Conservation (phyloP, 1,284 basidiomycete species). For the Sporisorium scitamineum region DNA sequence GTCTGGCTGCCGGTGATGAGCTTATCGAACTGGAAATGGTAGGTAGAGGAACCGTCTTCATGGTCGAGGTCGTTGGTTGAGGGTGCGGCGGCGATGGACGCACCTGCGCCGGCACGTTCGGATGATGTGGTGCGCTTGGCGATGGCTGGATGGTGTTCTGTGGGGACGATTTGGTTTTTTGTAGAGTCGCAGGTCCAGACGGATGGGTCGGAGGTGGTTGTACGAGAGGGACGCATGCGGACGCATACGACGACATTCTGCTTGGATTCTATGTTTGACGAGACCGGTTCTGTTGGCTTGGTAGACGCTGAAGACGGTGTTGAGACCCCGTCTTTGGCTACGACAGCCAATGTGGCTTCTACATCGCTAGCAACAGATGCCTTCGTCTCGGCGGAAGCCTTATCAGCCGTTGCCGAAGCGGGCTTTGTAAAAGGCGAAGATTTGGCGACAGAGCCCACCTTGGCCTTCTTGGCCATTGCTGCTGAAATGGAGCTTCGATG, state of each 20-base stretch:
- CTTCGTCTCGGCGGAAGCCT: slow-evolving; percentile 4
- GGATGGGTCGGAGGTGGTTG: slow-evolving; percentile 11
- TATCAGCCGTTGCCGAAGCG: background rate
- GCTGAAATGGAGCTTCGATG: slow-evolving; percentile 19
- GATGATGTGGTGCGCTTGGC: slow-evolving; percentile 60
- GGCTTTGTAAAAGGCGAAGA: slow-evolving; percentile 40
- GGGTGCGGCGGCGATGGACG: slow-evolving; percentile 13
- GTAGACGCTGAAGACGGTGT: background rate
- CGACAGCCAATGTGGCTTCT: slow-evolving; percentile 16
- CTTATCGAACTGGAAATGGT: slow-evolving; percentile 66
- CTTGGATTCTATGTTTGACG: slow-evolving; percentile 19
- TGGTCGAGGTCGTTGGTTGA: slow-evolving; percentile 26
- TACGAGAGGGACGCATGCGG: slow-evolving; percentile 52
- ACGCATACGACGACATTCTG: slow-evolving; percentile 68
- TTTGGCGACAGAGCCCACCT: slow-evolving; percentile 39
- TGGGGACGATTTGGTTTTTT: slow-evolving; percentile 57
- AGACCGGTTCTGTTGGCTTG: slow-evolving; percentile 17
- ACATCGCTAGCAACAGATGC: background rate
- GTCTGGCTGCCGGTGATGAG: slow-evolving; percentile 46
- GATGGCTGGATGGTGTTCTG: slow-evolving; percentile 65
- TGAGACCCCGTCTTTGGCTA: slow-evolving; percentile 19
- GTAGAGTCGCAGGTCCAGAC: slow-evolving; percentile 58
- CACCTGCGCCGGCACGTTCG: slow-evolving; percentile 30
- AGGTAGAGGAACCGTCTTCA: slow-evolving; percentile 45
- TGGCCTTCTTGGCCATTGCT: slow-evolving; percentile 47